Base-by-base conservation (phyloP, 495 filamentous ascomycete species). In the Hypoxylon lienhwacheense region DNA sequence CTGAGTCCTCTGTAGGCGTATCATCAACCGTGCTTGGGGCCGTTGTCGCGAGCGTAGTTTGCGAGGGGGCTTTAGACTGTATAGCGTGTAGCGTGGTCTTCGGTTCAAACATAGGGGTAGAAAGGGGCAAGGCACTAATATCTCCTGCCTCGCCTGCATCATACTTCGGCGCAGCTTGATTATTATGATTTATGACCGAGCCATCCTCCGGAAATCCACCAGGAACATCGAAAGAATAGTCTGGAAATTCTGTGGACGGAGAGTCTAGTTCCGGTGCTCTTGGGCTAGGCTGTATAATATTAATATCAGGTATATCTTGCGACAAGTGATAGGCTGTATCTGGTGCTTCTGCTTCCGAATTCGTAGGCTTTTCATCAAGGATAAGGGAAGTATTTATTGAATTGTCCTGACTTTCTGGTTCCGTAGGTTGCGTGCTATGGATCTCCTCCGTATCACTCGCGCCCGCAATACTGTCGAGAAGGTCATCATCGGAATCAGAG, bases 181-280 rank as follows among this genome's bases (percentile, higher is more conserved):
- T 26, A 6, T 28, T 28, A 19, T 12, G 20, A 29, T 17, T 54
- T 7, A 32, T 43, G 31, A 69, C 67, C 10, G 70, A 65, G 15
- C 68, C 66, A 11, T 71, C 66, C 11, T 72, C 61, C 4, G 76
- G 76, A 43, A 77, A 78, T 0, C 70, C 66, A 1, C 76, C 76
- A 7, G 76, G 76, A 3, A 77, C 47, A 17, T 73, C 69, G 21
- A 73, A 70, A 33, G 56, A 65, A n/a, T 43, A 55, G 12, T 21
- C 26, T n/a, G 24, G 24, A 10, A 47, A 8, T 31, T 29, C 61
- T 22, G 61, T 49, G 6, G 22, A 7, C 16, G 16, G 19, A n/a
- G 16, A 21, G 20, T 7, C 32, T 17, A 37, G 25, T 24, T 63
- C 54, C 4, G 49, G 50, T 25, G 35, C 28, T 31, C 3, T 64